Evolutionary conservation across 176 grass and related monocot species (phyloP).

Genomic region (Tillandsia fasciculata): DNA sequence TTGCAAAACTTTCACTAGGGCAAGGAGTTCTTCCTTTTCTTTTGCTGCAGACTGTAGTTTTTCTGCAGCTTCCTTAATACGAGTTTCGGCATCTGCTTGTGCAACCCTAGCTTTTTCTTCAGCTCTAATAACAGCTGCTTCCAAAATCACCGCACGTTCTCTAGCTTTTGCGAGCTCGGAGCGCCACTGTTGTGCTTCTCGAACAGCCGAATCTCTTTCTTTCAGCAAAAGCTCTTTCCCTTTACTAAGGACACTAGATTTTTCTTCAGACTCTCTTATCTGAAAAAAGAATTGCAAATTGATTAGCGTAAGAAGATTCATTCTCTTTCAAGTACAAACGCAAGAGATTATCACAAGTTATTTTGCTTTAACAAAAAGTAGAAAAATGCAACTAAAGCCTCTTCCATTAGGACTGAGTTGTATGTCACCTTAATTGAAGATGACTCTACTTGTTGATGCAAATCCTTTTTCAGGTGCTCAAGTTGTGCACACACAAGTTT

Average conservation of each 20-base stretch:
- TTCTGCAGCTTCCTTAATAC: conserved; percentile 46
- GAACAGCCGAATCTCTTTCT: conserved; percentile 75
- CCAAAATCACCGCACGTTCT: conserved; percentile 82
- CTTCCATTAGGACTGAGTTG: background rate
- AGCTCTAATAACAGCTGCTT: conserved; percentile 84
- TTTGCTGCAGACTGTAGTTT: conserved; percentile 43
- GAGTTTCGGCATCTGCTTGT: conserved; percentile 38
- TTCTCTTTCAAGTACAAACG: background rate
- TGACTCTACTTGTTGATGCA: conserved; percentile 46
- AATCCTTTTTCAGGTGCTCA: conserved; percentile 51
- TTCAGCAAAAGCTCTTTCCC: conserved; percentile 61
- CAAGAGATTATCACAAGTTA: background rate
- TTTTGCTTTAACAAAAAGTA: background rate
- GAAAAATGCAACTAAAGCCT: background rate
- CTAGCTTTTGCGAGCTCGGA: conserved; percentile 92
- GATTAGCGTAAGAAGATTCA: conserved; percentile 3
- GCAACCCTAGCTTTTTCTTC: conserved; percentile 84
- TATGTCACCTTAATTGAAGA: conserved; percentile 56
- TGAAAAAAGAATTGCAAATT: conserved; percentile 28
- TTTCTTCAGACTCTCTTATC: conserved; percentile 71
- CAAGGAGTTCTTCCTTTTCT: conserved; percentile 73
- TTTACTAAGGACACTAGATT: conserved; percentile 42
- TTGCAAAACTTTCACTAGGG: conserved; percentile 45
- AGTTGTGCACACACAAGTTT: conserved; percentile 47
- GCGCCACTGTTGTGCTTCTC: conserved; percentile 77